Base-by-base conservation (phyloP, 305 asterid species). In the Fraxinus angustifolia region DNA sequence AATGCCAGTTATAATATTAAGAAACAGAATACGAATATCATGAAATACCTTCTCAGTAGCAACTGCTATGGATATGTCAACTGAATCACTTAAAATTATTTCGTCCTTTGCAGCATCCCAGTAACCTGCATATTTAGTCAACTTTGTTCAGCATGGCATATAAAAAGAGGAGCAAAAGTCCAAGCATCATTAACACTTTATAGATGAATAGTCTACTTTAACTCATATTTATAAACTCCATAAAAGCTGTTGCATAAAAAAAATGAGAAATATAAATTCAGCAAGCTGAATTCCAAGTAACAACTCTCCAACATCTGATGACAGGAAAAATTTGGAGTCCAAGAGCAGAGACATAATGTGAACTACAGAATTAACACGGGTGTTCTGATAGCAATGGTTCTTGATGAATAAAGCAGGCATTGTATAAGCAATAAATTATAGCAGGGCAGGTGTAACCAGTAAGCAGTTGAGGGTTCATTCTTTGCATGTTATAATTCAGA, bases 41-140 rank as follows among this genome's bases (percentile, higher is more conserved):
- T 45, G 82, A 36, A 78, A 76, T 88, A 94, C 98, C 99, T 96
- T 96, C 84, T 96, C 98, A 23, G 98, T 96, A 76, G 99, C 99
- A 83, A 96, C 98, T 62, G 99, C 99, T 87, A 96, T 88, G 75
- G 99, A 94, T 89, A 94, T 94, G 87, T 96, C 99, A 83, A 96
- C 94, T 26, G 97, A 88, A 85, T 92, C 95, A 78, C 92, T 90
- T 68, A 92, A 83, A 34, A 92, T 88, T 42, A 87, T 84, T 88
- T 92, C 99, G 42, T 90, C 97, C 87, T 88, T 93, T 84, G 82
- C 87, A 77, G 73, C 84, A 88, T 96, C 94, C 99, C 99, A 96
- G 79, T 89, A 94, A 82, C 98, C 99, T 93, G 93, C 87, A 90
- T 31, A 38, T 62, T 62, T 80, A 73, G 79, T 75, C 72, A 79